These are phyloP conservation scores for Ormosia semicastrata DNA, from an alignment of 306 rosid species.

Conservation along the genomic window DNA sequence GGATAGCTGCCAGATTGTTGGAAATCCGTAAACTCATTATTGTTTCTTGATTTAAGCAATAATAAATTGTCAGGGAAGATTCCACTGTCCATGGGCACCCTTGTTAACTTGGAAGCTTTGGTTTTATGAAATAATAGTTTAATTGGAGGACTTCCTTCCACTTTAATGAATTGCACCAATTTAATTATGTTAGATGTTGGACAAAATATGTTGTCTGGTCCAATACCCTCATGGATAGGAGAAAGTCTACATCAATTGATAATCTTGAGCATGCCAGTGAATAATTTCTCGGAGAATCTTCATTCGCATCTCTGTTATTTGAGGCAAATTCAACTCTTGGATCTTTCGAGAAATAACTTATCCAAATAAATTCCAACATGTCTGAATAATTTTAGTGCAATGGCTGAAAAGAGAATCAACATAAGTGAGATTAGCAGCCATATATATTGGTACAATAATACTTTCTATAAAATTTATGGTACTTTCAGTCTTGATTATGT, in stretches of 20 bases:
- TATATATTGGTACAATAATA: too few species aligned
- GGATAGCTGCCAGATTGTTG: slow-evolving; percentile 4
- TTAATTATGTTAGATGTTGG: neutral
- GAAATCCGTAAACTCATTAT: neutral
- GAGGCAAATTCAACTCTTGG: neutral
- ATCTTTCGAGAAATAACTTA: neutral
- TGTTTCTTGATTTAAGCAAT: slow-evolving; percentile 8
- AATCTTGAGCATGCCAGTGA: neutral
- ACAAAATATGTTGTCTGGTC: neutral
- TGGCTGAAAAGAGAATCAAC: neutral
- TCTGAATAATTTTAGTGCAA: neutral
- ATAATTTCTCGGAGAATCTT: neutral
- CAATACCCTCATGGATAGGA: slow-evolving; percentile 26
- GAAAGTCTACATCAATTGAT: neutral
- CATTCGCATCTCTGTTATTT: neutral
- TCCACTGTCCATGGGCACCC: neutral
- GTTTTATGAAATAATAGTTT: neutral
- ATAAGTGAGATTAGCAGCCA: neutral
- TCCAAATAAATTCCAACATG: neutral
- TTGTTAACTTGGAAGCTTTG: neutral
- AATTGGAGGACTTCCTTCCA: neutral
- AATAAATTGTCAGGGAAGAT: slow-evolving; percentile 13
- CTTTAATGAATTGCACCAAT: neutral
- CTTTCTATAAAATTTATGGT: too few species aligned
- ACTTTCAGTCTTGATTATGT: too few species aligned